A percentile compares a stretch with the other conserved stretches of the same genome.
Evolutionary conservation across 805 yeast genomes (phyloP).

Genomic region (Teunomyces panamensis): DNA sequence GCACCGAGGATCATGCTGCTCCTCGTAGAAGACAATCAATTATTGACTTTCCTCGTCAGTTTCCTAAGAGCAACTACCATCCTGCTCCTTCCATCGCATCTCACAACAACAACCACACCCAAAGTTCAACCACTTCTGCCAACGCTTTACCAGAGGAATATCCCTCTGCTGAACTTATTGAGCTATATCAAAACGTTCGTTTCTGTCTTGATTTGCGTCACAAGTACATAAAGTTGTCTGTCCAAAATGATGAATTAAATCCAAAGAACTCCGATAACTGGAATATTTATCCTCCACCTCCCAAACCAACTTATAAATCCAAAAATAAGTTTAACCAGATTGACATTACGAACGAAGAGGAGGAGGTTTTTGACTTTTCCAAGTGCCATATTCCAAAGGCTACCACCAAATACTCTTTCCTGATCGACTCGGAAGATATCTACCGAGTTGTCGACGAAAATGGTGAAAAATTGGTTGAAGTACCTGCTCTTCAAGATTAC

Average conservation of each 20-base stretch:
- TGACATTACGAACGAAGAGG: constrained; percentile 29
- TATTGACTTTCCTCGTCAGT: constrained; percentile 34
- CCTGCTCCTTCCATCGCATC: constrained; percentile 17
- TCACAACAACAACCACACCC: constrained; percentile 16
- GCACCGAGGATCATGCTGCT: constrained; percentile 25
- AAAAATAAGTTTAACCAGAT: constrained; percentile 50
- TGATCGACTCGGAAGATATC: constrained; percentile 61
- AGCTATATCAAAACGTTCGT: constrained; percentile 58
- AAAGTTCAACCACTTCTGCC: constrained; percentile 7
- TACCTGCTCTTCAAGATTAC: constrained; percentile 84
- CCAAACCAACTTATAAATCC: constrained; percentile 78
- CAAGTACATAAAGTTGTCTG: constrained; percentile 67
- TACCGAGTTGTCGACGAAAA: constrained; percentile 54
- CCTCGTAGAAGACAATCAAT: constrained; percentile 33
- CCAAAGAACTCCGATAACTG: constrained; percentile 78
- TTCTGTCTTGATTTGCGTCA: constrained; percentile 71
- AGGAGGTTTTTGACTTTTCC: constrained; percentile 58
- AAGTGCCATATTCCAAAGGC: constrained; percentile 54
- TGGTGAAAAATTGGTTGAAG: constrained; percentile 44
- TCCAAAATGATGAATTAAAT: constrained; percentile 66
- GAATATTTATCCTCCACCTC: constrained; percentile 90
- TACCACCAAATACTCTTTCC: constrained; percentile 39
- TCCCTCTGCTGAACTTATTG: constrained; percentile 68
- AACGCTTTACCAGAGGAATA: constrained; percentile 44
- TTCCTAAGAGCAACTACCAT: constrained; percentile 15